These are phyloP conservation scores for Fusarium pilosicola DNA, from an alignment of 2,329 filamentous ascomycete genomes.

Conservation along the genomic window DNA sequence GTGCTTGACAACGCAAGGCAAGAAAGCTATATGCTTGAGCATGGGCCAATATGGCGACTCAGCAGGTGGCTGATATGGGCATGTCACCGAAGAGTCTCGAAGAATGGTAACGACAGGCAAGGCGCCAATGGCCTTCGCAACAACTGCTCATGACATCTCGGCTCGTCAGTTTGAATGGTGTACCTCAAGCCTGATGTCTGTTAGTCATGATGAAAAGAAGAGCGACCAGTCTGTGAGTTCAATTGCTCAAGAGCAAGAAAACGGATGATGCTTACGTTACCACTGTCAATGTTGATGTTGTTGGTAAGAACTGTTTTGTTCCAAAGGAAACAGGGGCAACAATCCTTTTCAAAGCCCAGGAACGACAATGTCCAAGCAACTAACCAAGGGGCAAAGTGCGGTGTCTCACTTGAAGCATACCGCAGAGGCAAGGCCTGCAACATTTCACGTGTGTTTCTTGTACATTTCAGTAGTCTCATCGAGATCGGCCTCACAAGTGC, in stretches of 20 bases:
- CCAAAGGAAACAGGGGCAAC: constrained; percentile 7
- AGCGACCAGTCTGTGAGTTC: neutral
- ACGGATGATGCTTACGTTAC: constrained; percentile 11
- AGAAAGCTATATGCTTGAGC: neutral
- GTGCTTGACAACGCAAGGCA: neutral
- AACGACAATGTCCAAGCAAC: constrained; percentile 15
- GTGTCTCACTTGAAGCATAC: constrained; percentile 18
- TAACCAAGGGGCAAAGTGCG: neutral
- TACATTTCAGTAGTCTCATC: neutral
- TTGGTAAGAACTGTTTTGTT: constrained; percentile 24
- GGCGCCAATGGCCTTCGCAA: neutral
- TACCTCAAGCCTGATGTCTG: neutral
- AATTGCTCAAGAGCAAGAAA: neutral
- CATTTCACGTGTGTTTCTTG: neutral
- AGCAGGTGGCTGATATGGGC: neutral
- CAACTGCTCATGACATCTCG: neutral
- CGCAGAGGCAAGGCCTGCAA: neutral
- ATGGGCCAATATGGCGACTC: neutral
- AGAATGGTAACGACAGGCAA: neutral
- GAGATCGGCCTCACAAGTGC: neutral
- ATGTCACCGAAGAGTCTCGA: neutral
- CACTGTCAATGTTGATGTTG: constrained; percentile 10
- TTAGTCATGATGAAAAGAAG: neutral
- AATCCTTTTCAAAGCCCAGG: constrained; percentile 6
- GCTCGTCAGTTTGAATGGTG: neutral